These are phyloP conservation scores for Globisporangium middletonii DNA, from an alignment of 352 stramenopile species.

Conservation along the genomic window DNA sequence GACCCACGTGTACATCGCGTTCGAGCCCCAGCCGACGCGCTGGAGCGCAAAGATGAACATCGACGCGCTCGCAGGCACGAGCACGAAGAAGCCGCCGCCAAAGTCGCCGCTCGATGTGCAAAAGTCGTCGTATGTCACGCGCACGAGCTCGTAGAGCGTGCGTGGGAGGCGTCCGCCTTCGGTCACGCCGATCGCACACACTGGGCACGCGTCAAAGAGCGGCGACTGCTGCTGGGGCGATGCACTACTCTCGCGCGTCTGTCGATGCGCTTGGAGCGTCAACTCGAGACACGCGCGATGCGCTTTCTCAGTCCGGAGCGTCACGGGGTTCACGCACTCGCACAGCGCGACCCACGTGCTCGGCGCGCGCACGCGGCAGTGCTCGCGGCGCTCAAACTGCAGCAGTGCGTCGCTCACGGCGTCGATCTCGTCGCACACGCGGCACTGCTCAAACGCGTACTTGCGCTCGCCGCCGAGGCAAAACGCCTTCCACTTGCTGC, in stretches of 20 bases:
- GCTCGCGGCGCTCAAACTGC: conserved; percentile 26
- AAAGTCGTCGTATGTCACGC: conserved; percentile 30
- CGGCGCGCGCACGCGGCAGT: conserved; percentile 20
- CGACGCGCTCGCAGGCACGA: conserved; percentile 30
- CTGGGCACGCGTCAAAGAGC: conserved; percentile 1
- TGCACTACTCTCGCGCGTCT: background rate
- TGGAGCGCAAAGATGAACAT: conserved; percentile 25
- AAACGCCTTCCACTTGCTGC: conserved; percentile 23
- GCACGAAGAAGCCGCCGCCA: conserved; percentile 33
- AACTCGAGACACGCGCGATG: conserved; percentile 35
- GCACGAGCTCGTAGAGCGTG: conserved; percentile 21
- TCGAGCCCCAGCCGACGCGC: conserved; percentile 27
- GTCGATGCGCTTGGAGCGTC: background rate
- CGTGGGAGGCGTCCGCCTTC: conserved; percentile 18
- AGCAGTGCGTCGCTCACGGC: conserved; percentile 16
- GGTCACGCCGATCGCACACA: conserved; percentile 12
- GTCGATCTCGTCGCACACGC: conserved; percentile 26
- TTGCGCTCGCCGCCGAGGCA: conserved; percentile 20
- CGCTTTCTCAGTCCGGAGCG: conserved; percentile 12
- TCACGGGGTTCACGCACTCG: conserved; percentile 28
- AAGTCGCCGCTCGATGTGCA: conserved; percentile 22
- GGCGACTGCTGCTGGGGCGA: background rate
- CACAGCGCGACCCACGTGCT: conserved; percentile 43
- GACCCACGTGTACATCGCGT: conserved; percentile 32
- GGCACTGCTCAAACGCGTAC: conserved; percentile 28